Percentiles rank a stretch among this genome's conserved stretches.
phyloP scores from a whole-genome alignment of 1,139 yeast genomes.

The Chernovozyma aurita region DNA sequence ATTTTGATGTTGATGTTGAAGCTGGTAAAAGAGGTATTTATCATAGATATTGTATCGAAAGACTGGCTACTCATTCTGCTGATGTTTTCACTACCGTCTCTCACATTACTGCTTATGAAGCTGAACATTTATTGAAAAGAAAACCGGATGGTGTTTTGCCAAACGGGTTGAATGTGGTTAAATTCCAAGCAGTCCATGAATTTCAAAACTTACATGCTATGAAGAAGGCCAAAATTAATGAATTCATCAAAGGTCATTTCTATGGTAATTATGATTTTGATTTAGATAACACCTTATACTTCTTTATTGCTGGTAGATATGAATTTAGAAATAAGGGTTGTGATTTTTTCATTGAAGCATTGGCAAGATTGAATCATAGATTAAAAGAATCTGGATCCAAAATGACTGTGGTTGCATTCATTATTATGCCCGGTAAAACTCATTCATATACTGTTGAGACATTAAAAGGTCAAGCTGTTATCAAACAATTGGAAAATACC shows the following conservation, averaged over 20 bases:
- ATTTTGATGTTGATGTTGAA: conserved; percentile 94
- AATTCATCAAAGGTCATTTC: conserved; percentile 93
- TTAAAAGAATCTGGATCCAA: conserved; percentile 79
- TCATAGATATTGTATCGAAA: conserved; percentile 93
- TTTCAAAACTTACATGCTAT: conserved; percentile 94
- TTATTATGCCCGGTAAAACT: conserved; percentile 96
- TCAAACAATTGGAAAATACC: conserved; percentile 84
- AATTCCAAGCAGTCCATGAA: conserved; percentile 96
- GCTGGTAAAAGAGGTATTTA: conserved; percentile 97
- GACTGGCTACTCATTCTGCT: conserved; percentile 94
- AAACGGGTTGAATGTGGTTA: conserved; percentile 91
- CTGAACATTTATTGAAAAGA: conserved; percentile 88
- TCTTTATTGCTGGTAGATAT: conserved; percentile 95
- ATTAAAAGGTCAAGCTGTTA: conserved; percentile 92
- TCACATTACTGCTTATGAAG: conserved; percentile 91
- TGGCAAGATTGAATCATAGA: conserved; percentile 87
- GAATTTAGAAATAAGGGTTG: conserved; percentile 97
- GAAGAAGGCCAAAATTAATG: conserved; percentile 87
- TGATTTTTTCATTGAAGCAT: conserved; percentile 88
- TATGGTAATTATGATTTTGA: conserved; percentile 96
- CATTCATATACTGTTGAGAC: conserved; percentile 95
- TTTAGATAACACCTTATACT: conserved; percentile 86
- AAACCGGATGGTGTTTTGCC: conserved; percentile 98
- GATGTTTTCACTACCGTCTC: conserved; percentile 98
- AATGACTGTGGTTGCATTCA: conserved; percentile 95